A percentile compares a stretch with the other conserved stretches of the same genome.
phyloP scores from a whole-genome alignment of 2,329 filamentous ascomycete genomes.

The Fusarium compactum region DNA sequence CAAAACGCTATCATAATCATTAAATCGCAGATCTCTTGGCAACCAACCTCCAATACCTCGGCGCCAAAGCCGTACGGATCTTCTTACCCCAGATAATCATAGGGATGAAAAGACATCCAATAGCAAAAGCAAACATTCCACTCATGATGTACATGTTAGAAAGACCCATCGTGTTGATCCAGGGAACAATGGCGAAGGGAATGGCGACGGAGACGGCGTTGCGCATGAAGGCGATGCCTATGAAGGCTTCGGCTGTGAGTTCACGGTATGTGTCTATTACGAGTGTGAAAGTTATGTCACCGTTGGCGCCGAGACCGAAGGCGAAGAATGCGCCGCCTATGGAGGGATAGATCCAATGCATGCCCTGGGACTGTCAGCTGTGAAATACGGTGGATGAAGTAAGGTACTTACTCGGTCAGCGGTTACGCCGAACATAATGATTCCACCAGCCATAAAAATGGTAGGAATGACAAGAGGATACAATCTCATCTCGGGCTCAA shows the following conservation, averaged over 20 bases:
- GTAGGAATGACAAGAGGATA: conserved; percentile 49
- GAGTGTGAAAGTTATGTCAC: conserved; percentile 53
- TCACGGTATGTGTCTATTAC: conserved; percentile 54
- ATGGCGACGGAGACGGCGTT: conserved; percentile 49
- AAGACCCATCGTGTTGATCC: conserved; percentile 50
- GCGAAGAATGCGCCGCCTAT: conserved; percentile 54
- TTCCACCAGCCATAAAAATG: conserved; percentile 51
- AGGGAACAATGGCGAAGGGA: conserved; percentile 48
- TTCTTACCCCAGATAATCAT: conserved; percentile 51
- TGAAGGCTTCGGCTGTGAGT: conserved; percentile 48
- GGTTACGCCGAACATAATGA: conserved; percentile 56
- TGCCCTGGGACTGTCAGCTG: conserved; percentile 52
- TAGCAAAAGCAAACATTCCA: conserved; percentile 40
- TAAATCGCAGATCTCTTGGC: conserved; percentile 32
- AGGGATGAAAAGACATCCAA: conserved; percentile 46
- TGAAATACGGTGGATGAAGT: no score
- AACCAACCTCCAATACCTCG: conserved; percentile 45
- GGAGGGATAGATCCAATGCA: conserved; percentile 58
- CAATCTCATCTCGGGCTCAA: conserved; percentile 60
- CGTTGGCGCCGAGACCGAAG: conserved; percentile 55
- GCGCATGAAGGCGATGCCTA: conserved; percentile 50
- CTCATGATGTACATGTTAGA: conserved; percentile 47
- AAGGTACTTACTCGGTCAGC: conserved; percentile 48
- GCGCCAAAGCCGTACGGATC: conserved; percentile 38
- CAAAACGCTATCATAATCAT: not conserved